Percentiles rank a stretch among this genome's conserved stretches.
These are phyloP conservation scores for Thelonectria olida DNA, from an alignment of 2,329 filamentous ascomycete species.

Conservation along the genomic window DNA sequence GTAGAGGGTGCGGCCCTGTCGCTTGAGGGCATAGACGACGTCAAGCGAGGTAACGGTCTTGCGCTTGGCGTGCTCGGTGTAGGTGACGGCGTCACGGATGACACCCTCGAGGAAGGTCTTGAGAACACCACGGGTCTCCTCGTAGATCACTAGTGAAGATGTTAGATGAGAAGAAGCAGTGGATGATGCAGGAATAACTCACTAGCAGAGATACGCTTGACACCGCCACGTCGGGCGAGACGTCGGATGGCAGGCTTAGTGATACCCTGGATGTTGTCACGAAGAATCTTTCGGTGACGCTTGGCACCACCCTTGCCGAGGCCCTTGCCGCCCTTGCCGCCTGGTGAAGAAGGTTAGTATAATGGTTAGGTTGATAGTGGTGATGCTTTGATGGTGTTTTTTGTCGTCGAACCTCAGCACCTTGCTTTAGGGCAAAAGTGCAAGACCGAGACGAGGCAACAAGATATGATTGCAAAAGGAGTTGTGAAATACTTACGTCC, in stretches of 20 bases:
- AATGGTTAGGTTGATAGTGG: too few species aligned
- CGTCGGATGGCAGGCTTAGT: slow-evolving; percentile 98
- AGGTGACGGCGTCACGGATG: slow-evolving; percentile 80
- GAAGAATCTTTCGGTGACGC: slow-evolving; percentile 98
- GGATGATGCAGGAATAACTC: slow-evolving; percentile 48
- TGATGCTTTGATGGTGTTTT: slow-evolving; percentile 16
- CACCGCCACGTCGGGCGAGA: slow-evolving; percentile 98
- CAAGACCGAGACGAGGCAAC: background rate
- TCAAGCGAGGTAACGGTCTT: slow-evolving; percentile 80
- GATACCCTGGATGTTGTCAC: slow-evolving; percentile 99
- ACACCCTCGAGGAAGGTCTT: slow-evolving; percentile 82
- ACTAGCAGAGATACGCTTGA: slow-evolving; percentile 99
- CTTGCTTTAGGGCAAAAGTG: background rate
- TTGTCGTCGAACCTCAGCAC: background rate
- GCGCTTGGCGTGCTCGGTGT: slow-evolving; percentile 83
- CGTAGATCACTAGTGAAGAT: slow-evolving; percentile 70
- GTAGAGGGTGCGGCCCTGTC: slow-evolving; percentile 81
- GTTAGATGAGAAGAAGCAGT: slow-evolving; percentile 31
- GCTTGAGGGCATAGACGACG: slow-evolving; percentile 74
- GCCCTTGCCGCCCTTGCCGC: slow-evolving; percentile 96
- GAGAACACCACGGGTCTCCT: slow-evolving; percentile 80
- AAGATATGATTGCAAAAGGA: background rate
- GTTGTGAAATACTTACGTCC: slow-evolving; percentile 67
- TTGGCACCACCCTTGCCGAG: slow-evolving; percentile 98
- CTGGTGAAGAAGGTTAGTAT: slow-evolving; percentile 64